Conservation (phyloP, 768 basidiomycete genomes). For the Mycena olivaceomarginata region DNA sequence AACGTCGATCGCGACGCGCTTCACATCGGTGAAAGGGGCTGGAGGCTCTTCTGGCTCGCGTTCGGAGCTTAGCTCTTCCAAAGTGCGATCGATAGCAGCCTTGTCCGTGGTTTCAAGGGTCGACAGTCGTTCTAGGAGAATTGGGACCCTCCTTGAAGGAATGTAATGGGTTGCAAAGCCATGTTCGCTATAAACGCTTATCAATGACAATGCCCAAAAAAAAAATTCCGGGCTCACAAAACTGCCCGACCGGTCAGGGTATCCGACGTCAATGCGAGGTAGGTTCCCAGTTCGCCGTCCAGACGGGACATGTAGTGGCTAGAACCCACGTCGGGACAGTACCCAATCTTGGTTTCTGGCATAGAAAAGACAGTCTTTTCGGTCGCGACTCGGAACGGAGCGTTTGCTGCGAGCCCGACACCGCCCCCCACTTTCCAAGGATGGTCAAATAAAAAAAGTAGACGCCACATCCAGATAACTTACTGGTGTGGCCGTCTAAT, state of each 20-base stretch:
- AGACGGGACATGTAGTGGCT: constrained; percentile 92
- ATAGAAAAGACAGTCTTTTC: constrained; percentile 95
- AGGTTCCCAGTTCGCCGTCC: constrained; percentile 96
- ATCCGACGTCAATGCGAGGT: constrained; percentile 90
- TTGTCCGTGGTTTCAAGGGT: constrained; percentile 68
- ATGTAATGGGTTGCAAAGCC: constrained; percentile 97
- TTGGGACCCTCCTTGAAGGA: constrained; percentile 83
- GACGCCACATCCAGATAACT: constrained; percentile 55
- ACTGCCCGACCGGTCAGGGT: constrained; percentile 86
- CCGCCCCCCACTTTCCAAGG: constrained; percentile 91
- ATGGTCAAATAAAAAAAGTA: constrained; percentile 14
- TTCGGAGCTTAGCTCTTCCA: constrained; percentile 86
- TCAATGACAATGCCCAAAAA: constrained; percentile 20
- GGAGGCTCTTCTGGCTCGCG: constrained; percentile 73
- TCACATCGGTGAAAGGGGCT: constrained; percentile 73
- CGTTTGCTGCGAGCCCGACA: constrained; percentile 89
- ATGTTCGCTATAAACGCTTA: constrained; percentile 75
- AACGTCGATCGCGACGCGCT: constrained; percentile 86
- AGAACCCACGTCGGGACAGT: constrained; percentile 94
- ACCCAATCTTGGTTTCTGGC: constrained; percentile 97
- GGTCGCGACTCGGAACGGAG: constrained; percentile 94
- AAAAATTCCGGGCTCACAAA: constrained; percentile 75
- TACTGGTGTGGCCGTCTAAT: constrained; percentile 94
- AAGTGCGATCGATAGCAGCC: constrained; percentile 69
- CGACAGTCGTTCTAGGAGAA: constrained; percentile 81